These are phyloP conservation scores for Rhynchospora breviuscula DNA, from an alignment of 176 grass and related monocot genomes.

Conservation along the genomic window DNA sequence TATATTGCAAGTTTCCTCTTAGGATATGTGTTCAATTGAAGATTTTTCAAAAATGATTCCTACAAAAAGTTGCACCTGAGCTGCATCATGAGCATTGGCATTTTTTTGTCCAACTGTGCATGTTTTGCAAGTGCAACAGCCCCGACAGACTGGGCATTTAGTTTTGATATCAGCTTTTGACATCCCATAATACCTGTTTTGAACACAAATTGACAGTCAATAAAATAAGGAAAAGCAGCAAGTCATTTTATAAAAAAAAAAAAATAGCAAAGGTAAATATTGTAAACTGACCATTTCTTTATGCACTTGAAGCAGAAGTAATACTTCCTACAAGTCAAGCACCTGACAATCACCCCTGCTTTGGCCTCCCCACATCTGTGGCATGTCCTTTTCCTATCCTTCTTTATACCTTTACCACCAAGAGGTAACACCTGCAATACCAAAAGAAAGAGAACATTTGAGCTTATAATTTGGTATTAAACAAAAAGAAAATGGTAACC, in stretches of 20 bases:
- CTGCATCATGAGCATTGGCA: constrained; percentile 10
- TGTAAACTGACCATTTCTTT: constrained; percentile 54
- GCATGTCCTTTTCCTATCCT: constrained; percentile 40
- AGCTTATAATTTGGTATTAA: not conserved
- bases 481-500: not conserved
- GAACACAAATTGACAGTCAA: constrained; percentile 17
- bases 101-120: constrained; percentile 28
- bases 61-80: constrained; percentile 2
- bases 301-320: constrained; percentile 83
- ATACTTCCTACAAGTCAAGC: constrained; percentile 50
- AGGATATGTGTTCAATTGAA: not conserved
- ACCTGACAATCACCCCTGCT: constrained; percentile 42
- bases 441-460: constrained; percentile 5
- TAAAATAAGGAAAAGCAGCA: not conserved
- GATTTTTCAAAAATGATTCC: not conserved
- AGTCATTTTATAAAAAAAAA: constrained; percentile 8
- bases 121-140: constrained; percentile 53
- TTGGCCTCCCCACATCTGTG: constrained; percentile 64
- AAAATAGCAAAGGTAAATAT: not conserved
- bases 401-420: constrained; percentile 45
- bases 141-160: constrained; percentile 66
- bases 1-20: not conserved
- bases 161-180: constrained; percentile 71
- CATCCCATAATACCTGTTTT: constrained; percentile 61
- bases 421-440: constrained; percentile 44